Conservation (phyloP, 305 asterid species). For the Fraxinus albicans region DNA sequence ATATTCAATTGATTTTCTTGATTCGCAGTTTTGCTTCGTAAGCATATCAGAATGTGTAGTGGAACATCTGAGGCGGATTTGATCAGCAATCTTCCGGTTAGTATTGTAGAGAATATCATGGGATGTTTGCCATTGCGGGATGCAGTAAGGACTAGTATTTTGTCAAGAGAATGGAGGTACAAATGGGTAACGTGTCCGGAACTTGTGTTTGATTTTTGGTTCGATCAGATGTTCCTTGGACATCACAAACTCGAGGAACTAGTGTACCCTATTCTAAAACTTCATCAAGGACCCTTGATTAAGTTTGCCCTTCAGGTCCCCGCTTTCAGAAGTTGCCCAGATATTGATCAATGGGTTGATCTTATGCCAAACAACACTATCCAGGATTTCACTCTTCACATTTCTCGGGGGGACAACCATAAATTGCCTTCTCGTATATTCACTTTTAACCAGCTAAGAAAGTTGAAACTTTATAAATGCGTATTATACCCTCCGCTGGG, state of each 20-base stretch:
- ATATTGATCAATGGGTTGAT: not conserved
- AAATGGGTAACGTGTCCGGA: not conserved
- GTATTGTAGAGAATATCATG: not conserved
- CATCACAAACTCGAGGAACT: not conserved
- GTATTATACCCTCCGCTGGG: not conserved
- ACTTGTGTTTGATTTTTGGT: not conserved
- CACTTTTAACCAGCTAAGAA: not conserved
- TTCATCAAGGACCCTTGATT: constrained; percentile 9
- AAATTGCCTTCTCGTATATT: not conserved
- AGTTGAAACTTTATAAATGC: not conserved
- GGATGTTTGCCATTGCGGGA: constrained; percentile 19
- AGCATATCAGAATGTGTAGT: not conserved
- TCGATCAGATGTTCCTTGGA: not conserved
- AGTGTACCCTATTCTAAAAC: not conserved
- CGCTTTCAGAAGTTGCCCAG: not conserved
- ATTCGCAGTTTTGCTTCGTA: not conserved
- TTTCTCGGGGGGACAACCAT: not conserved
- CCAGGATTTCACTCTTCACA: constrained; percentile 9
- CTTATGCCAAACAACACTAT: not conserved
- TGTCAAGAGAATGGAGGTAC: constrained; percentile 4
- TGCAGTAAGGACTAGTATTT: constrained; percentile 19
- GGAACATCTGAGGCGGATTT: not conserved
- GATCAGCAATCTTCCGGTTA: not conserved
- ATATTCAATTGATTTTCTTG: not conserved
- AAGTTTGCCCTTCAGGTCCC: not conserved